Base-by-base conservation (phyloP, 257 asterid species). In the Orobanche coerulescens region DNA sequence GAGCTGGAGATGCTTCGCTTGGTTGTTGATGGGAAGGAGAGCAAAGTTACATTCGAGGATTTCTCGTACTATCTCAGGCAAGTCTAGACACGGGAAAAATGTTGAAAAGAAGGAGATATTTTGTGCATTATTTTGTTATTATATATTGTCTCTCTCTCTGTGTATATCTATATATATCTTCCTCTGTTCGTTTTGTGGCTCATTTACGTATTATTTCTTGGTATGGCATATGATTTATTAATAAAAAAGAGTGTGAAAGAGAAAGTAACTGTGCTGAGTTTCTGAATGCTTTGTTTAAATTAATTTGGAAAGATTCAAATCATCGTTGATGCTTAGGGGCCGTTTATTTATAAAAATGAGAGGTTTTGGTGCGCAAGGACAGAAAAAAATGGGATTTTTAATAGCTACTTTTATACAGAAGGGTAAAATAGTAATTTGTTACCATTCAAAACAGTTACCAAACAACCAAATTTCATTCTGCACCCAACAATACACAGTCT, bases 31-130 rank as follows among this genome's bases (percentile, higher is more conserved):
- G 95, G 95, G 33, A 86, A 79, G 68, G 71, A 74, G n/a, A 47
- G 70, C 73, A 60, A 71, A 24, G 70, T 78, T 64, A 64, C 86
- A 39, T 88, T 92, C 46, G 93, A 82, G 4, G 80, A 86, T 13
- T 86, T 92, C 57, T 95, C 98, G 13, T 92, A 91, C 74, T 85
- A 63, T 73, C 86, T 92, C 81, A 92, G 97, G 98, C 84, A 60
- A 64, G 42, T 43, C 40, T 24, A 33, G 25, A 23, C 14, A 34
- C 11, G 61, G 53, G 48, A 26, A 26, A 26, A 26, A n/a, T n/a
- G n/a, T n/a, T n/a, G n/a, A n/a, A n/a, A n/a, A n/a, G n/a, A n/a
- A n/a, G n/a, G n/a, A n/a, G n/a, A n/a, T n/a, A n/a, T n/a, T n/a
- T n/a, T n/a, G n/a, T n/a, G n/a, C n/a, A n/a, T n/a, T n/a, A n/a